Evolutionary conservation across 2,329 filamentous ascomycete genomes (phyloP), one percentile per base, ranked within the genome.

Genomic region (Penicillium polonicum): DNA sequence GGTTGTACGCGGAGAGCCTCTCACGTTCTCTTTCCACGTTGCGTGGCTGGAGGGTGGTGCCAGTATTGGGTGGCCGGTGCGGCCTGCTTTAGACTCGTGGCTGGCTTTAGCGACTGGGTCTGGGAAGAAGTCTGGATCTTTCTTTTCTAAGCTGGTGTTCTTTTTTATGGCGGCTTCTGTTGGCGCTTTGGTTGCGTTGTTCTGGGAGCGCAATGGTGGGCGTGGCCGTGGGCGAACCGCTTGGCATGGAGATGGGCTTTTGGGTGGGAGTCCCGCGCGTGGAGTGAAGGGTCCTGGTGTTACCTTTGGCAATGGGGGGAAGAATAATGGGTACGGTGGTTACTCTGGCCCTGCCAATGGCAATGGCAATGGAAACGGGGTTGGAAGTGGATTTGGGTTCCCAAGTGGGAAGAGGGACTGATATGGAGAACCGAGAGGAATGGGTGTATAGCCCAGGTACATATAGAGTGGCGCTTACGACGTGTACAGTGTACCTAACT

Each of bases 1-100:
- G 67, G 83, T 97, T 48, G 85, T 97, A 33, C 96, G 97, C 63
- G 92, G 93, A 13, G 92, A 97, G 74, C 84, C 89, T 5, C 74
- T 97, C 57, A 88, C 90, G 0, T 79, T 97, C 65, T 83, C 81
- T 44, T 90, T 97, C 68, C 89, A 86, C 41, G 88, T 97, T 15
- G 81, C 91, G 44, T 97, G 94, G 94, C 62, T 79, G 48, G 70
- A 78, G 52, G 73, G 78, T 7, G 72, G 72, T n/a, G 67, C 71
- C 36, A 69, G 74, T 1, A 71, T 74, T 59, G 70, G 71, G 19
- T 72, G 72, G 70, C 72, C 68, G 31, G 59, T 68, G 48, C 54
- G 61, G 6, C 63, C 61, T 39, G 42, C 55, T 12, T 58, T 46
- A 23, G 58, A 56, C 12, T 65, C 64, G 3, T 67, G 66, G 46